Evolutionary conservation across 371 early-diverging fungal species (phyloP).

Genomic region (Mucor sp.): DNA sequence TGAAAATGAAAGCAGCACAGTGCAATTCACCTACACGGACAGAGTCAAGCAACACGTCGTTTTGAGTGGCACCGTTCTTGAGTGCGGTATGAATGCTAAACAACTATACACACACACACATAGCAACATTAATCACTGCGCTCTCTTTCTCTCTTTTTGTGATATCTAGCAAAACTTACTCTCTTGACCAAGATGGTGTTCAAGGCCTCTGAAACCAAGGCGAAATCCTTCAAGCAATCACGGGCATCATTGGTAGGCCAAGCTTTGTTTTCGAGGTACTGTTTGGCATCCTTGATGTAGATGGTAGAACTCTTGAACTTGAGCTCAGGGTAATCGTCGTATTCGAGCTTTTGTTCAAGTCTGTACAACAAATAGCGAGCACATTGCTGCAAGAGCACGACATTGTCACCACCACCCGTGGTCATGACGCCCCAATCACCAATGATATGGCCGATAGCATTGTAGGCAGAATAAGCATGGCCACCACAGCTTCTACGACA

Average conservation of each 20-base stretch:
- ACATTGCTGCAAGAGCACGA: conserved; percentile 65
- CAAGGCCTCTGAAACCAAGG: conserved; percentile 32
- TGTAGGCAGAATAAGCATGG: conserved; percentile 70
- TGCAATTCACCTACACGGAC: conserved; percentile 41
- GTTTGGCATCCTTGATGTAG: conserved; percentile 34
- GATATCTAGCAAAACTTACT: conserved; percentile 19
- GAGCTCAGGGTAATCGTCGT: conserved; percentile 28
- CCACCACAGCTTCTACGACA: conserved; percentile 65
- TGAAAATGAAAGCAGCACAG: conserved; percentile 37
- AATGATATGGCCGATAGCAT: conserved; percentile 63
- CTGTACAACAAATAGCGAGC: conserved; percentile 34
- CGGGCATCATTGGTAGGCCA: conserved; percentile 29
- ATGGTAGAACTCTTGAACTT: conserved; percentile 40
- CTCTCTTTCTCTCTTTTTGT: not conserved
- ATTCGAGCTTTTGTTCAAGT: conserved; percentile 30
- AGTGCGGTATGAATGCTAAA: conserved; percentile 28
- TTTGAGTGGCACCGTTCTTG: conserved; percentile 19
- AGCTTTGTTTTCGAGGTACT: conserved; percentile 23
- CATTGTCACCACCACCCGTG: conserved; percentile 77
- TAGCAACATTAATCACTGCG: not conserved
- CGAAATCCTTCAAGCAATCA: conserved; percentile 30
- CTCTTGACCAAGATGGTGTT: conserved; percentile 37
- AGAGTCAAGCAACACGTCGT: conserved; percentile 39
- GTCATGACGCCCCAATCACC: conserved; percentile 72
- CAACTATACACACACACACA: conserved; percentile 22